A percentile compares a stretch with the other conserved stretches of the same genome.
phyloP scores from a whole-genome alignment of 768 basidiomycete genomes.

The Sarcomyxa edulis region DNA sequence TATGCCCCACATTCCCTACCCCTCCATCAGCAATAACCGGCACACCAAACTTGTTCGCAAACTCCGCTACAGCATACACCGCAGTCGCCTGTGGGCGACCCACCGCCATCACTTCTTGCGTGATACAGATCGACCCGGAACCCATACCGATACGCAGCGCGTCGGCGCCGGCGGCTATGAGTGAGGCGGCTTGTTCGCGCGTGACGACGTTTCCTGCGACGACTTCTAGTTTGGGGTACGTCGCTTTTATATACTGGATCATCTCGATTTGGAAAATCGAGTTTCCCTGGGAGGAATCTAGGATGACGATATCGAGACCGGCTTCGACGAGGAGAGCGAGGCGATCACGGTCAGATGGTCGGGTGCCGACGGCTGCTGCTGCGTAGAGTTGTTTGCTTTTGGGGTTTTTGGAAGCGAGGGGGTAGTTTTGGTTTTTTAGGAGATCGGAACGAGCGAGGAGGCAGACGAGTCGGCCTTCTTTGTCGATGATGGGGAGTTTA shows the following conservation, averaged over 20 bases:
- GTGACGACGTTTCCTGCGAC: constrained; percentile 98
- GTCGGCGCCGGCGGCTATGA: constrained; percentile 94
- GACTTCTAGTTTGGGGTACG: constrained; percentile 82
- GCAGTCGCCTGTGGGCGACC: constrained; percentile 97
- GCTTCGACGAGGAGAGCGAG: constrained; percentile 85
- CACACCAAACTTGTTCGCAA: constrained; percentile 87
- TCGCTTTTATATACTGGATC: constrained; percentile 88
- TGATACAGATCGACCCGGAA: constrained; percentile 97
- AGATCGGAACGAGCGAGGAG: constrained; percentile 96
- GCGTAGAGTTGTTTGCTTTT: constrained; percentile 93
- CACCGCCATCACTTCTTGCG: constrained; percentile 99
- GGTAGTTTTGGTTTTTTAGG: constrained; percentile 95
- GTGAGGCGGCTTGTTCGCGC: constrained; percentile 90
- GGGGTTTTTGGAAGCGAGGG: constrained; percentile 88
- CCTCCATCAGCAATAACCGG: constrained; percentile 98
- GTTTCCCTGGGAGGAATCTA: constrained; percentile 98
- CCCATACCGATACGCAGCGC: constrained; percentile 98
- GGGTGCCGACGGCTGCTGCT: constrained; percentile 93
- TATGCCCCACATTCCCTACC: constrained; percentile 91
- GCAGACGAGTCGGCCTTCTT: constrained; percentile 58
- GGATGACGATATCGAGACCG: constrained; percentile 89
- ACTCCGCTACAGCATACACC: constrained; percentile 96
- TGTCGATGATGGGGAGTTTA: constrained; percentile 84
- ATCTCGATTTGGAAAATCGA: constrained; percentile 92
- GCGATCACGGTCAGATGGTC: constrained; percentile 81